Percentiles rank a stretch among this genome's conserved stretches.
These are phyloP conservation scores for Leccinellum rugosiceps DNA, from an alignment of 768 basidiomycete genomes.

Conservation along the genomic window DNA sequence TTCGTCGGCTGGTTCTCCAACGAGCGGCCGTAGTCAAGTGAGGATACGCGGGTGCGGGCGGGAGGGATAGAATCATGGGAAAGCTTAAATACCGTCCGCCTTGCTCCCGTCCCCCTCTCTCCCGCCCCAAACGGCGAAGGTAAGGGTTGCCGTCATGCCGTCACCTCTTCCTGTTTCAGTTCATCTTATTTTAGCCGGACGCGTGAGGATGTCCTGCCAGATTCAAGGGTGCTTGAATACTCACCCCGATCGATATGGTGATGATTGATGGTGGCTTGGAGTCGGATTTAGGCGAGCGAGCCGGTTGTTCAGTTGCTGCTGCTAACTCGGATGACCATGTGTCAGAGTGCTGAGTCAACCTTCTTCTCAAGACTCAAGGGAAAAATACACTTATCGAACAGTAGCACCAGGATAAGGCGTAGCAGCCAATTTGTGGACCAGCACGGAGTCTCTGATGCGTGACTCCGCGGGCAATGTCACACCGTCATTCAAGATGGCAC, in stretches of 20 bases:
- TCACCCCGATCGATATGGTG: background rate
- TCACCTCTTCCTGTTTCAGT: background rate
- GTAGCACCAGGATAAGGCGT: too few relatives aligned
- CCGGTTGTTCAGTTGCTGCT: background rate
- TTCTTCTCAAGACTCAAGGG: too few relatives aligned
- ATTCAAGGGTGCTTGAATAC: background rate
- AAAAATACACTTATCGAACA: background rate
- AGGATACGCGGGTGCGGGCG: too few relatives aligned
- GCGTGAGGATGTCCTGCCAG: background rate
- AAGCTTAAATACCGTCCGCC: constrained; percentile 22
- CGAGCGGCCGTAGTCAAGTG: background rate
- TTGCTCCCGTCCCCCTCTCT: background rate
- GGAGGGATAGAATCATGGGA: background rate
- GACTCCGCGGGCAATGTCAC: too few relatives aligned
- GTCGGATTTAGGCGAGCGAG: too few relatives aligned
- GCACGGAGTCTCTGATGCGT: too few relatives aligned
- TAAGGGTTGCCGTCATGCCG: constrained; percentile 17
- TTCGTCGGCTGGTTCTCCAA: background rate
- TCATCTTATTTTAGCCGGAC: background rate
- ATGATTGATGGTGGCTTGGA: background rate
- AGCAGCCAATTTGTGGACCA: too few relatives aligned
- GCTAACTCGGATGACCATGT: background rate
- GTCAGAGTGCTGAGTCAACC: too few relatives aligned
- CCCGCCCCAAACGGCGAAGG: background rate
- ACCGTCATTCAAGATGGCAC: too few relatives aligned